Evolutionary conservation across 2,329 filamentous ascomycete species (phyloP).

Genomic region (Chalara sp.): DNA sequence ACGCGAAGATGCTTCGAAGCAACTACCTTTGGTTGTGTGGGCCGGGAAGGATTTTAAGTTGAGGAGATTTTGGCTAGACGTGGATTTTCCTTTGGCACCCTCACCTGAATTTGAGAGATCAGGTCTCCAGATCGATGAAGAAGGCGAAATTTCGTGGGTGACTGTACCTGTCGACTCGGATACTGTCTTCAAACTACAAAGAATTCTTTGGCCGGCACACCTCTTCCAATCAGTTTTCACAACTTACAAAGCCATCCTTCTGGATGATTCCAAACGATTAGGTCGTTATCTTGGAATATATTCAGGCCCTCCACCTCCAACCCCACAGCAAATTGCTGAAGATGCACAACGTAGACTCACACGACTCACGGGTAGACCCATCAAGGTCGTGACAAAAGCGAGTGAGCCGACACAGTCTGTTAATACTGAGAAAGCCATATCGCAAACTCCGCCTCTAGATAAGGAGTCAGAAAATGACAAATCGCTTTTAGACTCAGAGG

Average conservation of each 20-base stretch:
- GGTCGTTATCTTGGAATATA: constrained; percentile 40
- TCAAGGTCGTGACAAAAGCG: too few species aligned
- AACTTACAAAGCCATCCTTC: constrained; percentile 41
- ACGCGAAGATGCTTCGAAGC: constrained; percentile 33
- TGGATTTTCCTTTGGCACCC: constrained; percentile 51
- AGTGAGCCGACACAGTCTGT: too few species aligned
- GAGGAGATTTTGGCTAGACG: constrained; percentile 50
- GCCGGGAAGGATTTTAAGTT: constrained; percentile 43
- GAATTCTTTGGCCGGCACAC: constrained; percentile 47
- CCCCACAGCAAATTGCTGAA: constrained; percentile 15
- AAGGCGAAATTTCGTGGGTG: constrained; percentile 38
- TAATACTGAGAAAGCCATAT: too few species aligned
- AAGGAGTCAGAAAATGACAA: constrained; percentile 15
- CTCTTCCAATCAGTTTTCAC: constrained; percentile 44
- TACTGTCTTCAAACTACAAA: constrained; percentile 37
- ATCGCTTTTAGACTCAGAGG: constrained; percentile 1
- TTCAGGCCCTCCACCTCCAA: constrained; percentile 8
- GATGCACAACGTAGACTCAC: too few species aligned
- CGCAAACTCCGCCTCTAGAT: not conserved
- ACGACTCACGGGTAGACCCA: too few species aligned
- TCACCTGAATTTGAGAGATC: constrained; percentile 53
- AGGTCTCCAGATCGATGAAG: constrained; percentile 41
- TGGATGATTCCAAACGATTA: constrained; percentile 35
- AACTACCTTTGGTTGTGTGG: constrained; percentile 35
- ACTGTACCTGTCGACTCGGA: constrained; percentile 41